Evolutionary conservation across 495 filamentous ascomycete genomes (phyloP).

Genomic region (Talaromyces borbonicus): DNA sequence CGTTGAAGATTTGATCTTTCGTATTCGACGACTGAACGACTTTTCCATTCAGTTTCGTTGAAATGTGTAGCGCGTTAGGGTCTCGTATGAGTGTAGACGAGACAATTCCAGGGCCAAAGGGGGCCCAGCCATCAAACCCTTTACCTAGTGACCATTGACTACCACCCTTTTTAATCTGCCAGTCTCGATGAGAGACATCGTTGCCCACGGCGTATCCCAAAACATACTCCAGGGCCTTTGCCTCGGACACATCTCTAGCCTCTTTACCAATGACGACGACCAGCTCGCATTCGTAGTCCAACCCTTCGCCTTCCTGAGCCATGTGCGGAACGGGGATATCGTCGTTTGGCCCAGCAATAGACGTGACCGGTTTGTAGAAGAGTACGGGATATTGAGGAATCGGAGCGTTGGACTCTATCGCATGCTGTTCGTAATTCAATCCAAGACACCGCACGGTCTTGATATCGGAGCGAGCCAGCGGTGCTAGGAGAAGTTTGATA

Average conservation of each 20-base stretch:
- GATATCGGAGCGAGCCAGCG: constrained; percentile 57
- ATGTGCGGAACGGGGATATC: constrained; percentile 53
- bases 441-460: constrained; percentile 71
- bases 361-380: constrained; percentile 75
- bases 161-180: constrained; percentile 70
- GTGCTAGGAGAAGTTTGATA: constrained; percentile 57
- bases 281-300: constrained; percentile 84
- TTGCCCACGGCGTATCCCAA: constrained; percentile 75
- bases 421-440: constrained; percentile 74
- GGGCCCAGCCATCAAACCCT: constrained; percentile 86
- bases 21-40: constrained; percentile 66
- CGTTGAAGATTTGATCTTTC: constrained; percentile 72
- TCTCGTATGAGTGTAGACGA: constrained; percentile 54
- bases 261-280: constrained; percentile 68
- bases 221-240: constrained; percentile 61
- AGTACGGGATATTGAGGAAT: constrained; percentile 69
- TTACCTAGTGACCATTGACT: constrained; percentile 79
- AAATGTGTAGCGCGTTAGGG: constrained; percentile 57
- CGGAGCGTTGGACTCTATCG: constrained; percentile 65
- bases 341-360: constrained; percentile 59
- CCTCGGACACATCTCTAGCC: constrained; percentile 56
- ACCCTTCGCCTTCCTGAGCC: constrained; percentile 48
- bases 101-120: constrained; percentile 73
- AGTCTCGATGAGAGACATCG: constrained; percentile 75
- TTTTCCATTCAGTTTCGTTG: constrained; percentile 61